Percentiles rank a stretch among this genome's conserved stretches.
Evolutionary conservation across 306 rosid species (phyloP).

Genomic region (Cucurbita ficifolia): DNA sequence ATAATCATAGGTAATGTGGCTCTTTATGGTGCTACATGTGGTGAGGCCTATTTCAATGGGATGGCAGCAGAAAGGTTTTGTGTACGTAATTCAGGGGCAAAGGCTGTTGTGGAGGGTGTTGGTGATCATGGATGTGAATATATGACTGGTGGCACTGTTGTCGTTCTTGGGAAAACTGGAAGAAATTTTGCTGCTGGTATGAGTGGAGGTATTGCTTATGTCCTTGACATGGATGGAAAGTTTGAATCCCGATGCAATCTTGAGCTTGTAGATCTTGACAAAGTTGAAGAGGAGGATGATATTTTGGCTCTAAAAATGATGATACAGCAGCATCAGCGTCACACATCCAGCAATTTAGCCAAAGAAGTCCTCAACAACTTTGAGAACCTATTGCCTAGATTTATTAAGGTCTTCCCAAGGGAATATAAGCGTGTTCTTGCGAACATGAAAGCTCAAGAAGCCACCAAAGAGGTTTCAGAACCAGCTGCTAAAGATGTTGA

Average conservation of each 20-base stretch:
- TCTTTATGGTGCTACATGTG: slow-evolving; percentile 81
- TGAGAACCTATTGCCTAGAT: slow-evolving; percentile 60
- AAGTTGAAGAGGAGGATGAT: slow-evolving; percentile 77
- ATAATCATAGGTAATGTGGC: slow-evolving; percentile 95
- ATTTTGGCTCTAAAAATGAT: slow-evolving; percentile 58
- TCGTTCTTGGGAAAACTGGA: slow-evolving; percentile 89
- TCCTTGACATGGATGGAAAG: slow-evolving; percentile 59
- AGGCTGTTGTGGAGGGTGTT: slow-evolving; percentile 95
- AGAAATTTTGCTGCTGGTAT: slow-evolving; percentile 98
- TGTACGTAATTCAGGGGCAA: slow-evolving; percentile 95
- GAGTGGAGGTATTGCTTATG: slow-evolving; percentile 96
- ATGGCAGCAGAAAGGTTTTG: slow-evolving; percentile 99
- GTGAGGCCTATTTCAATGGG: slow-evolving; percentile 96
- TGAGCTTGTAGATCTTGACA: slow-evolving; percentile 90
- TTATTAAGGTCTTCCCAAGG: slow-evolving; percentile 77
- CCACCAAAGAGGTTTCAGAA: slow-evolving; percentile 27
- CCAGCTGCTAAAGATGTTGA: slow-evolving; percentile 23
- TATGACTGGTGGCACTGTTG: slow-evolving; percentile 96
- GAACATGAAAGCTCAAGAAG: slow-evolving; percentile 39
- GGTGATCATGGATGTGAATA: slow-evolving; percentile 99
- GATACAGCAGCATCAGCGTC: slow-evolving; percentile 94
- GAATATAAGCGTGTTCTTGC: slow-evolving; percentile 83
- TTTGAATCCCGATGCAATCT: slow-evolving; percentile 65
- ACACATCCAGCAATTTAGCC: slow-evolving; percentile 71
- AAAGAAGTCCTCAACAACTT: slow-evolving; percentile 68